Evolutionary conservation across 2,329 filamentous ascomycete species (phyloP), one percentile per base, ranked within the genome.

Genomic region (Thermochaetoides dissita): DNA sequence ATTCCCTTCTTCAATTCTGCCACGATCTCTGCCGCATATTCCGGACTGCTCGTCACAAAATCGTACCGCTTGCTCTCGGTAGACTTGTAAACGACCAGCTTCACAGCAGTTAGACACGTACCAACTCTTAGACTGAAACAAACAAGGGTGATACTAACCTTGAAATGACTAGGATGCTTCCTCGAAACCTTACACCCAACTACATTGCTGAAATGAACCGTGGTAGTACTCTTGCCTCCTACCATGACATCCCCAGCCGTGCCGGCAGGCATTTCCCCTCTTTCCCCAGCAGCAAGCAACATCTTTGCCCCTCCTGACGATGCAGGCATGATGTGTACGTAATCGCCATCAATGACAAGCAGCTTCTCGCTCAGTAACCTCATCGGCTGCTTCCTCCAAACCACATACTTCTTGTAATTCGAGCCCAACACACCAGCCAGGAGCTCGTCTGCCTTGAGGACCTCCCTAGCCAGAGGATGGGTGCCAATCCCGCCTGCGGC

Each of bases 351-450:
- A 50, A 93, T 84, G 37, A 82, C 78, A 35, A 91, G 66, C 8
- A 85, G 74, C 44, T 83, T 76, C 52, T 87, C 81, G 46, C 84
- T 83, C 54, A 81, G 79, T 53, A 91, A 81, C 24, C 82, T 78
- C 72, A 91, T 85, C 7, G 82, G 79, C 59, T 88, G 83, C 60
- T 87, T 85, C 49, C 84, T 77, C 66, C 81, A 83, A 10, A 93
- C 84, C 9, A 76, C 78, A 61, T 86, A 91, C 52, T 80, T 81
- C 55, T 84, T 81, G 63, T 84, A 82, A 53, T 70, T 77, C 35
- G 69, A 67, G 44, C 66, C 67, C 17, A 24, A 24, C 34, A 63
- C 64, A 49, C 66, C 69, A 5, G 17, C 17, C 17, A 24, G 17
- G 38, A 73, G 62, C 55, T 76, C 74, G 43, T 76, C 73, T 51